Evolutionary conservation across 306 rosid species (phyloP).

Genomic region (Dalbergia cultrata): DNA sequence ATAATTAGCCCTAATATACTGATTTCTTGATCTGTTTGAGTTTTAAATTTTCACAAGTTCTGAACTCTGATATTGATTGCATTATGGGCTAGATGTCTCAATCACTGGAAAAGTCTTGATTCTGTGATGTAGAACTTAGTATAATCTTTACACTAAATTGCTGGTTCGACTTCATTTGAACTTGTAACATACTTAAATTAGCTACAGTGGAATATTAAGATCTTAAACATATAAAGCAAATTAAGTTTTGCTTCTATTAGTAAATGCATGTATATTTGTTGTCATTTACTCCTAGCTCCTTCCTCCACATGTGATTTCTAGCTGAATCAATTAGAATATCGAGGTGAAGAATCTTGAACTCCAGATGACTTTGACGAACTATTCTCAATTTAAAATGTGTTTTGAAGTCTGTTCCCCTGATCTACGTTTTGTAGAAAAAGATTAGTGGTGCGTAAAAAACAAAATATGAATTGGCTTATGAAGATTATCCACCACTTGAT

Average conservation of each 20-base stretch:
- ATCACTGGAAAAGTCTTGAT: not conserved
- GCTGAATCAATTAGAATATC: conserved; percentile 4
- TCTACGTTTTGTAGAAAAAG: not conserved
- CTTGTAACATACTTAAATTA: not conserved
- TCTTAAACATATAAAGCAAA: not conserved
- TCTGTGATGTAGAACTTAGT: not conserved
- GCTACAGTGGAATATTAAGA: conserved; percentile 13
- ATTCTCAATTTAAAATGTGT: not conserved
- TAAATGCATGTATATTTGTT: conserved; percentile 2
- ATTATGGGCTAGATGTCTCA: conserved; percentile 1
- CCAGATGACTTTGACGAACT: not conserved
- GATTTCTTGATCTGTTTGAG: conserved; percentile 1
- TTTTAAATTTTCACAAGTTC: conserved; percentile 1
- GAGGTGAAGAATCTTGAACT: not conserved
- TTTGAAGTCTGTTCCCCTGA: not conserved
- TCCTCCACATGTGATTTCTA: not conserved
- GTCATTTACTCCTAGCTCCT: conserved; percentile 17
- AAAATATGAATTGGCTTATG: too few relatives aligned
- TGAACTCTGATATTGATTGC: not conserved
- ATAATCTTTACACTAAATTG: not conserved
- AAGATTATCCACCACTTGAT: too few relatives aligned
- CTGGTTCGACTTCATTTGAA: conserved; percentile 18
- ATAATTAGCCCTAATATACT: conserved; percentile 9
- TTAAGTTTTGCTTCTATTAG: conserved; percentile 5
- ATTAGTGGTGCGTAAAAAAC: too few relatives aligned